A percentile compares a stretch with the other conserved stretches of the same genome.
Conservation (phyloP, 331 rosid species). For the Quercus phellos region DNA sequence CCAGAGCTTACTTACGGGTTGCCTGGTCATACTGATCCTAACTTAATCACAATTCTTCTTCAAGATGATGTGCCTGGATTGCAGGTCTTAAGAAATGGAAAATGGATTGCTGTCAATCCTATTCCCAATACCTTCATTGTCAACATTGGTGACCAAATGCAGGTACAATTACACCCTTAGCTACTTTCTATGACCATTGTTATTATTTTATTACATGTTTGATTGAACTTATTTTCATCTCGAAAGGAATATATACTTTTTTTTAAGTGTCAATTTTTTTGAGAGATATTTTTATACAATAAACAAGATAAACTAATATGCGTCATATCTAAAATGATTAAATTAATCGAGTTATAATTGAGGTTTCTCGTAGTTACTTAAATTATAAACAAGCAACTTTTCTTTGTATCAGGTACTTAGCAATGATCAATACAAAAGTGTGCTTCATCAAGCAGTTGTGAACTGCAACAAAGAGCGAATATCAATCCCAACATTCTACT, state of each 20-base stretch:
- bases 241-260: too few relatives aligned
- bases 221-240: too few relatives aligned
- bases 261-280: too few relatives aligned
- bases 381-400: too few relatives aligned
- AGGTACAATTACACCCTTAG: slow-evolving; percentile 14
- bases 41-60: slow-evolving; percentile 43
- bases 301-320: too few relatives aligned
- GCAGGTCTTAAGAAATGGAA: slow-evolving; percentile 39
- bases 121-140: slow-evolving; percentile 44
- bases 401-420: slow-evolving; percentile 32
- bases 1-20: slow-evolving; percentile 54
- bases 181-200: neutral
- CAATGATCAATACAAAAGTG: slow-evolving; percentile 43
- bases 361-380: too few relatives aligned
- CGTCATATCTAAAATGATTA: too few relatives aligned
- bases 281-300: too few relatives aligned
- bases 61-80: slow-evolving; percentile 52
- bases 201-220: too few relatives aligned
- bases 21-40: slow-evolving; percentile 47
- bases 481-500: slow-evolving; percentile 51
- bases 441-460: slow-evolving; percentile 47
- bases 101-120: slow-evolving; percentile 43
- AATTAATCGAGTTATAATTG: too few relatives aligned
- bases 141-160: slow-evolving; percentile 55
- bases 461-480: slow-evolving; percentile 33